Evolutionary conservation across 352 stramenopile species (phyloP).

Genomic region (Stramenopiles sp.): DNA sequence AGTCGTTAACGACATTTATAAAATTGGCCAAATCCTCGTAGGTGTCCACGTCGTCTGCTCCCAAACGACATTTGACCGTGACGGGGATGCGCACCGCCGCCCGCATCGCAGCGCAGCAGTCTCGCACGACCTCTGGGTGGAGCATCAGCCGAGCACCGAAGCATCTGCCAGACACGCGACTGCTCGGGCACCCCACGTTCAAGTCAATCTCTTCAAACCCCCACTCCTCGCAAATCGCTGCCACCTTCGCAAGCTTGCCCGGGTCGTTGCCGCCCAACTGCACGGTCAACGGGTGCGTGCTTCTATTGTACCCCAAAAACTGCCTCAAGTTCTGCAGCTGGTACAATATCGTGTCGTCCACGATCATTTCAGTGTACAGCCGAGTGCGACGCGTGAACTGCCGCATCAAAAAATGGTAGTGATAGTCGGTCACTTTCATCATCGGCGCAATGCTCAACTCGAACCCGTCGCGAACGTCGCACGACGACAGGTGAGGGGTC

Average conservation of each 20-base stretch:
- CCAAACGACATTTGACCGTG: constrained; percentile 97
- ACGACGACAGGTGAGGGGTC: background rate
- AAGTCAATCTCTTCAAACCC: constrained; percentile 82
- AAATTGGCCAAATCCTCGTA: constrained; percentile 79
- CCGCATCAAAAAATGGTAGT: constrained; percentile 77
- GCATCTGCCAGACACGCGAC: constrained; percentile 37
- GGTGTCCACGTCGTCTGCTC: constrained; percentile 76
- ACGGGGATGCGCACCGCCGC: constrained; percentile 35
- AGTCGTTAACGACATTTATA: constrained; percentile 59
- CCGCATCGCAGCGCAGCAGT: constrained; percentile 68
- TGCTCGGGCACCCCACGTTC: constrained; percentile 83
- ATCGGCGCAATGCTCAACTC: background rate
- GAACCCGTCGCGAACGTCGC: background rate
- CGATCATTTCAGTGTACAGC: constrained; percentile 97
- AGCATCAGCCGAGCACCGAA: constrained; percentile 96
- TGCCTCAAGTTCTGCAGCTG: constrained; percentile 59
- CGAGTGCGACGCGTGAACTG: constrained; percentile 72
- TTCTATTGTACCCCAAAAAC: constrained; percentile 53
- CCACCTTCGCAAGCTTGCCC: constrained; percentile 46
- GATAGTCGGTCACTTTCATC: constrained; percentile 94
- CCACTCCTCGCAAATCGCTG: constrained; percentile 47
- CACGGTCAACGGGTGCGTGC: constrained; percentile 66
- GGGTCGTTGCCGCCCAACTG: constrained; percentile 78
- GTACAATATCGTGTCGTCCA: constrained; percentile 74
- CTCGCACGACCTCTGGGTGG: constrained; percentile 70